Percentiles rank a stretch among this genome's conserved stretches.
phyloP scores from a whole-genome alignment of 345 rosid species.

The Salix udensis region DNA sequence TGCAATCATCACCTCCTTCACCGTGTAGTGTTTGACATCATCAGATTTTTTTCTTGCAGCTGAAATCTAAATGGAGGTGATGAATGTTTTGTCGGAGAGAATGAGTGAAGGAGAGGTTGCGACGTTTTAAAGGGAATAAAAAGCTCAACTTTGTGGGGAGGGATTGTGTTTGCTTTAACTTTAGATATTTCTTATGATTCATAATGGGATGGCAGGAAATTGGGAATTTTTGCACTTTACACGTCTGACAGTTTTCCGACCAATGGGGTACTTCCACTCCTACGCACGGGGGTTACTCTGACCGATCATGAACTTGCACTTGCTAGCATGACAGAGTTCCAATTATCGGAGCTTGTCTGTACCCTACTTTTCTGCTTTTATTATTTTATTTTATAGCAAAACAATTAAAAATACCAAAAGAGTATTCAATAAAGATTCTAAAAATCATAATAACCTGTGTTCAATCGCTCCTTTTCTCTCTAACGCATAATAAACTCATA shows the following conservation, averaged over 20 bases:
- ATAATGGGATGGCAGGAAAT: not conserved
- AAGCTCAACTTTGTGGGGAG: conserved; percentile 1
- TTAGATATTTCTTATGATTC: conserved; percentile 9
- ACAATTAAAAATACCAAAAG: too few relatives aligned
- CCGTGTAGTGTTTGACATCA: conserved; percentile 3
- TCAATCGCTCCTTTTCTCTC: too few relatives aligned
- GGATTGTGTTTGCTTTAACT: conserved; percentile 21
- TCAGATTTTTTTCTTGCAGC: not conserved
- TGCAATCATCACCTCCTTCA: conserved; percentile 7
- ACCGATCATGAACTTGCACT: too few relatives aligned
- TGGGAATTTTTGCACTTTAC: not conserved
- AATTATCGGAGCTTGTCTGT: too few relatives aligned
- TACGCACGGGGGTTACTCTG: too few relatives aligned
- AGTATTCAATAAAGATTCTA: too few relatives aligned
- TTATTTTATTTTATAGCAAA: too few relatives aligned
- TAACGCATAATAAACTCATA: too few relatives aligned
- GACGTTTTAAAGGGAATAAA: conserved; percentile 5
- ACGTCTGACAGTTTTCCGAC: not conserved
- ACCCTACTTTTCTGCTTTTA: too few relatives aligned
- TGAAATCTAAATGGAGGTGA: not conserved
- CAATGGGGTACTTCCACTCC: too few relatives aligned
- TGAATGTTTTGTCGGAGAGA: conserved; percentile 10
- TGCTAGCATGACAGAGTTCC: too few relatives aligned
- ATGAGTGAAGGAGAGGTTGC: conserved; percentile 5
- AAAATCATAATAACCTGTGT: too few relatives aligned